Evolutionary conservation across 805 yeast species (phyloP), one percentile per base, ranked within the genome.

Genomic region (Pichia phayaonensis): DNA sequence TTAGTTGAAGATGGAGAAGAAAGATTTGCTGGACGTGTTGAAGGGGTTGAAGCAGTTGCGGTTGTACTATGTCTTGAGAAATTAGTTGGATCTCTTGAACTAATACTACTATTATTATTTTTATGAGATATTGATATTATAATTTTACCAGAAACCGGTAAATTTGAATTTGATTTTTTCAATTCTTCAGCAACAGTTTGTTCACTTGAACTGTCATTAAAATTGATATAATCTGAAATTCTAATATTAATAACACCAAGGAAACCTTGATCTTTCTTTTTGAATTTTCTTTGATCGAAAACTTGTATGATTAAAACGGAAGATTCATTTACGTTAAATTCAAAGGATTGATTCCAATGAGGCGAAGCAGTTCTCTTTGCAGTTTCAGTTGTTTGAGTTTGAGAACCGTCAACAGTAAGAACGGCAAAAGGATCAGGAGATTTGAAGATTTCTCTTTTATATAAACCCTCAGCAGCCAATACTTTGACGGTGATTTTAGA

Each of bases 401-500:
- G 99, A 21, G 87, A 83, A 4, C 98, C 98, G 67, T 94, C 99
- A n/a, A 94, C 90, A 13, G 98, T 92, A 55, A 94, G 73, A 36
- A 94, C 98, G 2, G 97, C 97, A 71, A 94, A 94, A 12, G 99
- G 99, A 68, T 94, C 99, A 2, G 99, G 99, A 55, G 90, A 86
- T 51, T 96, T 81, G 66, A 90, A 88, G 23, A 94, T 90, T 67
- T 94, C 99, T 56, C 99, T 78, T 70, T 94, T 94, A 69, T 88
- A 89, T 51, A 94, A 81, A 24, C 96, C 87, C 67, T 94, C 99
- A 15, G 98, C 97, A 16, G 97, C 98, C 42, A 94, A 92, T 40
- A 94, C 79, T 63, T 84, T 83, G 40, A 85, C 90, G 52, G 76
- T 75, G 57, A 83, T 76, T 54, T 62, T 63, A 2, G 67, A 59